phyloP scores from a whole-genome alignment of 306 rosid species.

The Pterocarpus santalinus region DNA sequence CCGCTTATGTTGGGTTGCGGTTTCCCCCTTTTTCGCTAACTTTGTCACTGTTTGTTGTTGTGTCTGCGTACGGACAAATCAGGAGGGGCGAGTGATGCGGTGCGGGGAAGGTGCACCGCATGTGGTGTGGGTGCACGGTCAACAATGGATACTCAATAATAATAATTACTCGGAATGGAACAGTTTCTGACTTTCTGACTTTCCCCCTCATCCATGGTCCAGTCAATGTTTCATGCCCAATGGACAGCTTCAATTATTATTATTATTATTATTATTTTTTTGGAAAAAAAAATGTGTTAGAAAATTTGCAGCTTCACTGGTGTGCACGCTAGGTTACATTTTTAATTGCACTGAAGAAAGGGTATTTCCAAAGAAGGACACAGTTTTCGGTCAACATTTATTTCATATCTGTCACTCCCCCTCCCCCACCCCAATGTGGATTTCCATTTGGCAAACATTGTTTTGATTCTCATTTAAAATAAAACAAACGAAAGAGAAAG shows the following conservation, averaged over 20 bases:
- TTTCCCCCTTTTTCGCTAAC: slow-evolving; percentile 38
- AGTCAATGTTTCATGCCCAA: slow-evolving; percentile 41
- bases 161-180: not conserved
- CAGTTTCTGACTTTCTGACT: slow-evolving; percentile 22
- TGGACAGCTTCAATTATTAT: slow-evolving; percentile 4
- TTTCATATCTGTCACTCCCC: not conserved
- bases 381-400: not conserved
- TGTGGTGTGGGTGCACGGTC: slow-evolving; percentile 31
- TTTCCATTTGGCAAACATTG: not conserved
- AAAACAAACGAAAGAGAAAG: not conserved
- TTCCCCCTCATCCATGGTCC: not conserved
- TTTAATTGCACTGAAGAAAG: not conserved
- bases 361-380: not conserved
- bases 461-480: not conserved
- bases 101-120: slow-evolving; percentile 37
- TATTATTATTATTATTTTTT: not conserved
- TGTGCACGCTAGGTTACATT: slow-evolving; percentile 3
- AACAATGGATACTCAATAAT: not conserved
- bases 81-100: slow-evolving; percentile 7
- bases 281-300: not conserved
- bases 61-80: slow-evolving; percentile 54
- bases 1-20: slow-evolving; percentile 8
- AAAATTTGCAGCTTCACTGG: not conserved
- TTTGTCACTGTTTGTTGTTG: slow-evolving; percentile 33
- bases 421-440: too few species aligned